Percentiles rank a stretch among this genome's conserved stretches.
These are phyloP conservation scores for Orbilia javanica DNA, from an alignment of 2,329 filamentous ascomycete species.

Conservation along the genomic window DNA sequence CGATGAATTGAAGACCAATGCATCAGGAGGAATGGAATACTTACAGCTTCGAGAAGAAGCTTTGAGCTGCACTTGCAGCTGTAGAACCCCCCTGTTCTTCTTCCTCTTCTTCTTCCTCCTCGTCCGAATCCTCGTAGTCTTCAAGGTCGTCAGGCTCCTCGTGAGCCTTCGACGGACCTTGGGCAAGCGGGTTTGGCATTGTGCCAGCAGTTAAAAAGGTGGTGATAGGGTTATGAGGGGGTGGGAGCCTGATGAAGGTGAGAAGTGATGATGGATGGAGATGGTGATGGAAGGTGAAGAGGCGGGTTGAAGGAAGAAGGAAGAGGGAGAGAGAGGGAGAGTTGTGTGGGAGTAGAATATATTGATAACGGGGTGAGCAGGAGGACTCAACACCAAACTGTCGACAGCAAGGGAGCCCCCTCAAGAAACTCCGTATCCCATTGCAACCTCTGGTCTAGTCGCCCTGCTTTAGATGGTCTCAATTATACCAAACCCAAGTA, in stretches of 20 bases:
- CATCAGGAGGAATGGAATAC: background rate
- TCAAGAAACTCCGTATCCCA: too few relatives aligned
- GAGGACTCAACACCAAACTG: background rate
- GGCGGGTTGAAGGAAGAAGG: background rate
- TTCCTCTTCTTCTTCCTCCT: background rate
- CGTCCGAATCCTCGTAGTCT: constrained; percentile 17
- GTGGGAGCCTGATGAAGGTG: background rate
- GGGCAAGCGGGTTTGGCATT: background rate
- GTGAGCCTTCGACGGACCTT: constrained; percentile 2
- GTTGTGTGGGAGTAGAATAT: background rate
- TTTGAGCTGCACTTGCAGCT: background rate
- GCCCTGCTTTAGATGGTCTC: too few relatives aligned
- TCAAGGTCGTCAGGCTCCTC: constrained; percentile 21
- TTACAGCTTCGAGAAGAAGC: constrained; percentile 1
- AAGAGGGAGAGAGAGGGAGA: background rate
- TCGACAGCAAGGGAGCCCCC: background rate
- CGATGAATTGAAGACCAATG: background rate
- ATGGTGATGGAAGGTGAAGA: background rate
- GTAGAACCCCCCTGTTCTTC: background rate
- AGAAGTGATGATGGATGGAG: background rate
- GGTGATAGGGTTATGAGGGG: background rate
- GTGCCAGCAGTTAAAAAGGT: background rate
- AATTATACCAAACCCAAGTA: too few relatives aligned
- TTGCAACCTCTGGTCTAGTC: too few relatives aligned
- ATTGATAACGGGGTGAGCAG: background rate